Percentiles rank a stretch among this genome's conserved stretches.
phyloP scores from a whole-genome alignment of 176 grass and related monocot species.

The Bothriochloa decipiens region DNA sequence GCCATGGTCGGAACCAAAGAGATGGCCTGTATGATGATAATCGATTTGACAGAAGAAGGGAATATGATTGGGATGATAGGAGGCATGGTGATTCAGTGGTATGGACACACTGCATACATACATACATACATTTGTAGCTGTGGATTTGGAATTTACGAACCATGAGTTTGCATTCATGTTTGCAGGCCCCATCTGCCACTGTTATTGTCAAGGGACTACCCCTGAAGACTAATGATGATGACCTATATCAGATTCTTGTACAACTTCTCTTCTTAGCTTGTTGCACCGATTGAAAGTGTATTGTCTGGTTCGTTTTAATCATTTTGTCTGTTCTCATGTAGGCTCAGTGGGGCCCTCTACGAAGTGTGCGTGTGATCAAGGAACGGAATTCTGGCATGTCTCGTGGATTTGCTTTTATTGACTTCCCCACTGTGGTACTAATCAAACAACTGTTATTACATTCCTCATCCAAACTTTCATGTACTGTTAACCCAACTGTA shows the following conservation, averaged over 20 bases:
- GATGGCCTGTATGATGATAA: slow-evolving; percentile 78
- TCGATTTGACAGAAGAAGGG: slow-evolving; percentile 74
- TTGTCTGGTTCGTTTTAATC: slow-evolving; percentile 61
- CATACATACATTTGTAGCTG: background rate
- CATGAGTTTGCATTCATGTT: slow-evolving; percentile 41
- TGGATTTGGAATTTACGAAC: slow-evolving; percentile 1
- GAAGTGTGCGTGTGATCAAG: slow-evolving; percentile 93
- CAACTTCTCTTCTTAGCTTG: slow-evolving; percentile 52
- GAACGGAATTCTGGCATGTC: slow-evolving; percentile 87
- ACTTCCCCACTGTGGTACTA: slow-evolving; percentile 92
- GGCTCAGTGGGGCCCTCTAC: slow-evolving; percentile 98
- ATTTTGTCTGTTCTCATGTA: slow-evolving; percentile 72
- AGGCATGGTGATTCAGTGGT: slow-evolving; percentile 74
- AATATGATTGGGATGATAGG: slow-evolving; percentile 78
- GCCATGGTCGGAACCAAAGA: slow-evolving; percentile 57
- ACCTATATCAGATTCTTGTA: slow-evolving; percentile 98
- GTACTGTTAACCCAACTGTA: slow-evolving; percentile 30
- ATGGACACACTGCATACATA: slow-evolving; percentile 38
- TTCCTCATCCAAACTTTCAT: slow-evolving; percentile 23
- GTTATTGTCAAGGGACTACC: slow-evolving; percentile 92
- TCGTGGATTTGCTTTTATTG: slow-evolving; percentile 97
- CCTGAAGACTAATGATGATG: slow-evolving; percentile 84
- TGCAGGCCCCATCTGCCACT: slow-evolving; percentile 85
- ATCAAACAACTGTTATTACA: slow-evolving; percentile 34
- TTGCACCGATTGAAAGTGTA: slow-evolving; percentile 59